Evolutionary conservation across 805 yeast species (phyloP), one percentile per base, ranked within the genome.

Genomic region (Ogataea trehaloabstinens): DNA sequence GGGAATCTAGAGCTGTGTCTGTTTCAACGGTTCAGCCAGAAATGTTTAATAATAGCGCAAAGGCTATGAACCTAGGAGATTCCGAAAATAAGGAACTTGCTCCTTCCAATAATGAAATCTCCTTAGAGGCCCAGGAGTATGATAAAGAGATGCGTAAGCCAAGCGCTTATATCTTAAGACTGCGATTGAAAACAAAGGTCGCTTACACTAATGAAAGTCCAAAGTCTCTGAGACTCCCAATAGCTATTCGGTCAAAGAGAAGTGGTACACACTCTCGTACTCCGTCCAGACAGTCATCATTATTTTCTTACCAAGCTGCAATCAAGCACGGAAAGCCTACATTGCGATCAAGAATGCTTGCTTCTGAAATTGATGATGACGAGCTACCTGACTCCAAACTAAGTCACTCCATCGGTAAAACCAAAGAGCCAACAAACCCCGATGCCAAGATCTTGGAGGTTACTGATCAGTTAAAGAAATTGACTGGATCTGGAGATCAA

Each of bases 281-380:
- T 50, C 19, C 58, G 10, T 56, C 61, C 6, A 43, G 52, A 19
- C 56, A 53, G 37, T 46, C 55, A 8, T 41, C 49, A 13, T 19
- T 32, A 11, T 43, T 37, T 48, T 49, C 69, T 41, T 48, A 42
- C 27, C 46, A 60, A 40, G 57, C 63, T 17, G 82, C 78, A 40
- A 64, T 78, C 55, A 80, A 77, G 52, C 84, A 80, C 54, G 83
- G 84, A 5, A 78, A 68, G 53, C 66, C 76, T 41, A 72, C 78
- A 38, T 85, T 84, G 19, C 70, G 87, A 32, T 69, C 83, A 46
- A 70, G 93, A 34, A 68, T 84, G 61, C 66, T 85, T 43, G 91
- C 90, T 2, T 75, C 83, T 18, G 93, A 84, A 56, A 80, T 84
- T 25, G 90, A 82, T 45, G 87, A 82, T 38, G 76, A 69, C 24